A percentile compares a stretch with the other conserved stretches of the same genome.
Evolutionary conservation across 2,329 filamentous ascomycete species (phyloP).

Genomic region (Colletotrichum echinochloae): DNA sequence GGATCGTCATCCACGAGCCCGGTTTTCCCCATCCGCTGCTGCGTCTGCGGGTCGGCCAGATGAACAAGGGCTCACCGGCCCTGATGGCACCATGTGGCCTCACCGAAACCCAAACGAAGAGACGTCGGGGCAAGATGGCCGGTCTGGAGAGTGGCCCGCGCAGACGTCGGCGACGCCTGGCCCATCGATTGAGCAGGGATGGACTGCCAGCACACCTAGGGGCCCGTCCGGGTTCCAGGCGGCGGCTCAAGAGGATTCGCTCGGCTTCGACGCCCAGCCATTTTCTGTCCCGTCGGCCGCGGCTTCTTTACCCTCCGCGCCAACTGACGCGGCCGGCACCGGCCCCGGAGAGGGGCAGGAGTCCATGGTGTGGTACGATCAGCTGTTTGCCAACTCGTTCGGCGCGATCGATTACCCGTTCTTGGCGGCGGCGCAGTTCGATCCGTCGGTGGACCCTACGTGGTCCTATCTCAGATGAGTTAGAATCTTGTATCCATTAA

Average conservation of each 20-base stretch:
- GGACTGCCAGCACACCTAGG: slow-evolving; percentile 17
- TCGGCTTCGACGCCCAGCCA: slow-evolving; percentile 11
- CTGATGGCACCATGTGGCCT: slow-evolving; percentile 11
- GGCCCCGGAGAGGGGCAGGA: slow-evolving; percentile 47
- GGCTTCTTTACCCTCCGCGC: slow-evolving; percentile 5
- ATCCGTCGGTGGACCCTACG: slow-evolving; percentile 49
- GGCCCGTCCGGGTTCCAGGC: slow-evolving; percentile 16
- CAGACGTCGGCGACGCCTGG: slow-evolving; percentile 11
- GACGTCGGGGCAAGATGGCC: not conserved
- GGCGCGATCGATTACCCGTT: slow-evolving; percentile 51
- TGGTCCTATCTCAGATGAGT: slow-evolving; percentile 47
- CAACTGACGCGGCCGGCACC: not conserved
- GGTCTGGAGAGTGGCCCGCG: slow-evolving; percentile 1
- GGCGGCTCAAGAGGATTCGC: slow-evolving; percentile 14
- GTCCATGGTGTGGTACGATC: slow-evolving; percentile 52
- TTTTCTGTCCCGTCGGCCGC: not conserved
- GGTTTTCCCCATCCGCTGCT: slow-evolving; percentile 22
- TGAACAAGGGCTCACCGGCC: not conserved
- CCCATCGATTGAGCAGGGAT: not conserved
- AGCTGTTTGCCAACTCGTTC: slow-evolving; percentile 50
- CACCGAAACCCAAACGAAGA: slow-evolving; percentile 9
- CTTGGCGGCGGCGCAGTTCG: slow-evolving; percentile 49
- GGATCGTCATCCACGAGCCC: not conserved
- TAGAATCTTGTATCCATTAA: too few species aligned
- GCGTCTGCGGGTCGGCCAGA: slow-evolving; percentile 18